Conservation (phyloP, 371 early-diverging fungal species). For the Mucor saturninus region DNA sequence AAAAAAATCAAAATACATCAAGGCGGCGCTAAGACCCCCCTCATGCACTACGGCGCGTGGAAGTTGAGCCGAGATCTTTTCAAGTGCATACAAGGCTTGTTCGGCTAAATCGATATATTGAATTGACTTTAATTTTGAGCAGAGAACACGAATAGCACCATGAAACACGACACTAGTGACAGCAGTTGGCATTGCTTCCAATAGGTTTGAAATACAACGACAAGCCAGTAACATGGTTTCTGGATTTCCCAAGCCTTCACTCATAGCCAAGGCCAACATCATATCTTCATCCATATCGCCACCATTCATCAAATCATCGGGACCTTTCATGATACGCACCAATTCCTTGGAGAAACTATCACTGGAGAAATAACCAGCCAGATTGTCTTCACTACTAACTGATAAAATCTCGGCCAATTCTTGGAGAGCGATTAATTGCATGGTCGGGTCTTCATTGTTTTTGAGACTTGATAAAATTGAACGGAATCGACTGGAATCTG, state of each 20-base stretch:
- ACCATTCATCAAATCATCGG: constrained; percentile 28
- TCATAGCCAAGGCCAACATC: constrained; percentile 53
- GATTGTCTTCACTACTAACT: constrained; percentile 71
- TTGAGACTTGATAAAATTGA: constrained; percentile 58
- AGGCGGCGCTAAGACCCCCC: constrained; percentile 76
- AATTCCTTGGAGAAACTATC: constrained; percentile 64
- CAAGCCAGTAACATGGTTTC: constrained; percentile 86
- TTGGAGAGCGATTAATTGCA: constrained; percentile 70
- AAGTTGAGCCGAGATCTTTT: constrained; percentile 75
- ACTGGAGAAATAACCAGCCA: constrained; percentile 60
- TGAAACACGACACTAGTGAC: constrained; percentile 69
- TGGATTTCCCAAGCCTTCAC: constrained; percentile 59
- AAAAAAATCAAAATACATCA: constrained; percentile 93
- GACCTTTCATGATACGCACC: constrained; percentile 60
- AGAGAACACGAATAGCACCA: constrained; percentile 75
- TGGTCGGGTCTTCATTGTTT: constrained; percentile 60
- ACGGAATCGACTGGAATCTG: constrained; percentile 48
- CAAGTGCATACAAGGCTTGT: constrained; percentile 79
- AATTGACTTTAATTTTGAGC: constrained; percentile 78
- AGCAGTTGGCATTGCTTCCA: constrained; percentile 85
- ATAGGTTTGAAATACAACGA: constrained; percentile 85
- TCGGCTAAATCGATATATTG: constrained; percentile 94
- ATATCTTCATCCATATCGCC: constrained; percentile 49
- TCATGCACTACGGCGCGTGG: constrained; percentile 76
- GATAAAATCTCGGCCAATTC: constrained; percentile 71